Percentiles rank a stretch among this genome's conserved stretches.
Evolutionary conservation across 768 basidiomycete genomes (phyloP).

Genomic region (Hydnum rufescens): DNA sequence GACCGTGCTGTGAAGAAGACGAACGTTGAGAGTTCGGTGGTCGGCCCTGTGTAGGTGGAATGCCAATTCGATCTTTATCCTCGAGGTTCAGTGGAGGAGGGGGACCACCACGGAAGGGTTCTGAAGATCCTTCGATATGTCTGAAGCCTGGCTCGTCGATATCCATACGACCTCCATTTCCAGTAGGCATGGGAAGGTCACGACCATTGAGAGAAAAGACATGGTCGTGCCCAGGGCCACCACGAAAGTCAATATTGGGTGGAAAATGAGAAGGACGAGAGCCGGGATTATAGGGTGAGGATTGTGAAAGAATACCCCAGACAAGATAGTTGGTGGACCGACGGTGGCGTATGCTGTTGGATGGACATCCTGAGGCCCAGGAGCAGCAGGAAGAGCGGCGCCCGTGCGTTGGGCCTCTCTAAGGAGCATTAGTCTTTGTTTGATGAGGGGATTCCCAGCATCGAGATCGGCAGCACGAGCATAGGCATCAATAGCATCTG

Average conservation of each 20-base stretch:
- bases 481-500: slow-evolving; percentile 96
- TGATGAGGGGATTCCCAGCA: slow-evolving; percentile 63
- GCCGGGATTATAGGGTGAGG: neutral
- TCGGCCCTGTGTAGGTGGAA: slow-evolving; percentile 25
- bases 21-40: neutral
- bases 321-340: slow-evolving; percentile 8
- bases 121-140: slow-evolving; percentile 33
- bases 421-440: slow-evolving; percentile 56
- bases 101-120: slow-evolving; percentile 65
- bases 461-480: slow-evolving; percentile 89
- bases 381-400: slow-evolving; percentile 57
- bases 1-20: too few relatives aligned
- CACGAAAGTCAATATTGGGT: neutral
- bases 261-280: neutral
- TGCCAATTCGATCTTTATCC: slow-evolving; percentile 27
- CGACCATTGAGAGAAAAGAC: slow-evolving; percentile 27
- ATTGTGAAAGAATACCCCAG: neutral
- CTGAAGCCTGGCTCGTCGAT: slow-evolving; percentile 26
- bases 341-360: slow-evolving; percentile 67
- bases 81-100: slow-evolving; percentile 68
- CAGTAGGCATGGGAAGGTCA: slow-evolving; percentile 15
- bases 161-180: slow-evolving; percentile 4
- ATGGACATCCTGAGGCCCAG: slow-evolving; percentile 88
- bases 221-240: neutral
- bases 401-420: slow-evolving; percentile 63